phyloP scores from a whole-genome alignment of 306 rosid genomes.

The Vigna reflexopilosa region DNA sequence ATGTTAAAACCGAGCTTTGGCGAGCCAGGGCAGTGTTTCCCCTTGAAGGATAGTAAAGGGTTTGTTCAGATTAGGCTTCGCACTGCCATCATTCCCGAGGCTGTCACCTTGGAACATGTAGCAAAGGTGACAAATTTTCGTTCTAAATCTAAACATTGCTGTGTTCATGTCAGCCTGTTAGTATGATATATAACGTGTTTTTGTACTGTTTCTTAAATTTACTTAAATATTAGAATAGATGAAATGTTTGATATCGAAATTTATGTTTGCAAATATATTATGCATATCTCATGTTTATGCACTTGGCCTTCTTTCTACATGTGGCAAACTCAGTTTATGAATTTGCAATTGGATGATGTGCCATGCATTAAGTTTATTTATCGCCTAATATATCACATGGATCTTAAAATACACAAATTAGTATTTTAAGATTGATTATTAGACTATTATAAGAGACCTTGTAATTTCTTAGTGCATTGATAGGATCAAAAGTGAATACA shows the following conservation, averaged over 20 bases:
- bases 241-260: slow-evolving; percentile 13
- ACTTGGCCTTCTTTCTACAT: slow-evolving; percentile 4
- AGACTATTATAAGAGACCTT: background rate
- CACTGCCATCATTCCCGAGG: slow-evolving; percentile 80
- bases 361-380: background rate
- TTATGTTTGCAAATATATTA: slow-evolving; percentile 8
- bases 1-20: slow-evolving; percentile 96
- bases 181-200: background rate
- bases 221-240: slow-evolving; percentile 6
- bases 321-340: slow-evolving; percentile 12
- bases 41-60: slow-evolving; percentile 81
- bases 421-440: slow-evolving; percentile 16
- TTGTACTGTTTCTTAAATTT: slow-evolving; percentile 1
- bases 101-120: slow-evolving; percentile 92
- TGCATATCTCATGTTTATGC: background rate
- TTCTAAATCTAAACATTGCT: background rate
- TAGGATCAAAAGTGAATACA: slow-evolving; percentile 15
- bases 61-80: slow-evolving; percentile 87
- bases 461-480: background rate
- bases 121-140: slow-evolving; percentile 71
- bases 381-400: background rate
- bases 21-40: slow-evolving; percentile 93
- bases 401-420: too few relatives aligned
- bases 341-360: slow-evolving; percentile 23
- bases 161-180: background rate